A percentile compares a stretch with the other conserved stretches of the same genome.
phyloP scores from a whole-genome alignment of 495 filamentous ascomycete species.

The Xylaria scruposa region DNA sequence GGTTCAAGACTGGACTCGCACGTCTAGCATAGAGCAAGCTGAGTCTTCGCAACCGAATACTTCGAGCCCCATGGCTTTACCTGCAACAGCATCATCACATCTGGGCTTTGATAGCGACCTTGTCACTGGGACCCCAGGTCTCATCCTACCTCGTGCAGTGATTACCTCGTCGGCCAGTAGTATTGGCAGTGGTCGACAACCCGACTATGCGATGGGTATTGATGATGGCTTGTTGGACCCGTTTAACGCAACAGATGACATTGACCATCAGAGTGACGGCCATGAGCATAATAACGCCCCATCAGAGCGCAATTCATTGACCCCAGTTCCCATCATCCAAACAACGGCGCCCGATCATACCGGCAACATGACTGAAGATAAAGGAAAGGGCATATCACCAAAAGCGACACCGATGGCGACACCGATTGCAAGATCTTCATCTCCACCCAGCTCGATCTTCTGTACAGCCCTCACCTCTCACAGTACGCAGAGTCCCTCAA shows the following conservation, averaged over 20 bases:
- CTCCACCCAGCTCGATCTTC: constrained; percentile 49
- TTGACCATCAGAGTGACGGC: not conserved
- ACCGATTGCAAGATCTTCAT: constrained; percentile 34
- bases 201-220: constrained; percentile 38
- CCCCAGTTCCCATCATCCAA: not conserved
- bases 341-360: not conserved
- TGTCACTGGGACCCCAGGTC: constrained; percentile 34
- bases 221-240: constrained; percentile 27
- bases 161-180: constrained; percentile 44
- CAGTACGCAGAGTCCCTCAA: constrained; percentile 34
- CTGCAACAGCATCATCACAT: constrained; percentile 28
- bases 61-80: constrained; percentile 22
- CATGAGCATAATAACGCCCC: not conserved
- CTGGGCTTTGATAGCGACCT: constrained; percentile 31
- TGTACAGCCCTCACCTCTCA: constrained; percentile 38
- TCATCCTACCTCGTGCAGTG: constrained; percentile 22
- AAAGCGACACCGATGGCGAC: not conserved
- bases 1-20: not conserved
- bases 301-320: constrained; percentile 1
- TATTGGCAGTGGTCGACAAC: constrained; percentile 48
- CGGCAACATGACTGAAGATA: not conserved
- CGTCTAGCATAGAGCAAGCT: not conserved
- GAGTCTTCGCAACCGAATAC: constrained; percentile 21
- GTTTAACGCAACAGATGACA: constrained; percentile 33
- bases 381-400: not conserved